Percentiles rank a stretch among this genome's conserved stretches.
Conservation (phyloP, 139 green algal species). For the Coccomyxa sp. region DNA sequence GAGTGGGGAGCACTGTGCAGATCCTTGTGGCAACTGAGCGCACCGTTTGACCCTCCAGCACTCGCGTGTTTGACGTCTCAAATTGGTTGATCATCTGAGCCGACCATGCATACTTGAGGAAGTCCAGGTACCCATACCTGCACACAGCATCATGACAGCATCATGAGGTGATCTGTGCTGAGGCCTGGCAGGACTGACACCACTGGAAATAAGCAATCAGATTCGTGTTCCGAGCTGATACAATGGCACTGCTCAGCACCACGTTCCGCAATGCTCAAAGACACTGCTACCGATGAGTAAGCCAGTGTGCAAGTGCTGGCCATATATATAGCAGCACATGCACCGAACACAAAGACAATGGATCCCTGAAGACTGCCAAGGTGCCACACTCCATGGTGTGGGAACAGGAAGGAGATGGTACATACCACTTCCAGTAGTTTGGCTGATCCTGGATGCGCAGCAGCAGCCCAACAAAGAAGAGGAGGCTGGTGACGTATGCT, state of each 20-base stretch:
- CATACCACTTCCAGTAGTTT: slow-evolving; percentile 37
- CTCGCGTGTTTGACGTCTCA: neutral
- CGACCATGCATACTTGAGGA: slow-evolving; percentile 50
- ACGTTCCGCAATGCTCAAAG: too few relatives aligned
- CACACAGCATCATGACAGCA: neutral
- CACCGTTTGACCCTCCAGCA: neutral
- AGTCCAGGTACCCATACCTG: slow-evolving; percentile 41
- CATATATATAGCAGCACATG: neutral
- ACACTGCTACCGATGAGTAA: too few relatives aligned
- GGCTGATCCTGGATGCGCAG: slow-evolving; percentile 59
- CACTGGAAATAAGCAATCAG: neutral
- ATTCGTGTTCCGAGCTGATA: too few relatives aligned
- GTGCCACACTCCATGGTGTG: neutral
- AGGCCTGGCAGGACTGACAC: too few relatives aligned
- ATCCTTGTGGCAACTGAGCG: too few relatives aligned
- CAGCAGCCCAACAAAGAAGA: slow-evolving; percentile 64
- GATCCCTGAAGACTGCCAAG: neutral
- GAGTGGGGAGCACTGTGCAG: too few relatives aligned
- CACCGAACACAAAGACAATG: neutral
- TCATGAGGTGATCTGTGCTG: neutral
- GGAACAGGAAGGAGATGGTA: neutral
- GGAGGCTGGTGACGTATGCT: slow-evolving; percentile 23
- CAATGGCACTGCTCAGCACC: too few relatives aligned
- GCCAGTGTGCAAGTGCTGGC: too few relatives aligned
- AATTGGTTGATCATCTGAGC: slow-evolving; percentile 64